Base-by-base conservation (phyloP, 805 yeast genomes). In the Cyberlindnera bimundalis region DNA sequence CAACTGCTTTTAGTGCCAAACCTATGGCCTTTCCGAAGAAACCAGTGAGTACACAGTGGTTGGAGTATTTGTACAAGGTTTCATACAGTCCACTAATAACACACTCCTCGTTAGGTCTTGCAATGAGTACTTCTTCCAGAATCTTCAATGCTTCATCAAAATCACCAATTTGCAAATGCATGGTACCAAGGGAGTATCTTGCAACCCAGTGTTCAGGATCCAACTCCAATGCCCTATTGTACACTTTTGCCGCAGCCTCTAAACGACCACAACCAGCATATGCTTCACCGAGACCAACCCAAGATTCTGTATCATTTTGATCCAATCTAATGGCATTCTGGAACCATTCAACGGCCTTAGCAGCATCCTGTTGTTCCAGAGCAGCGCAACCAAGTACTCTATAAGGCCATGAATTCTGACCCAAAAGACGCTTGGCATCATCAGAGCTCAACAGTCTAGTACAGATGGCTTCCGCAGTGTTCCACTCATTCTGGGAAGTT, bases 221-320 rank as follows among this genome's bases (percentile, higher is more conserved):
- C 6, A 83, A 50, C 28, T 70, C 70, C 33, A 78, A 54, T 0
- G 90, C 87, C 43, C 79, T 79, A 23, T 67, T 69, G 52, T 89
- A 84, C 1, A 93, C 97, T 60, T 85, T 89, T 9, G 76, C 69
- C 0, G 96, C 87, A 3, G 98, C 95, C 41, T 86, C 90, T 32
- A 82, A 67, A 46, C 96, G 72, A 2, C 99, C 99, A 60, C 93
- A 78, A 19, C 79, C 76, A 40, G 74, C 68, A 60, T 93, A 93
- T 0, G 96, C 91, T 59, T 93, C 98, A n/a, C 99, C 99, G n/a
- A 93, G 67, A 1, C 96, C 96, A 21, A 84, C 69, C 97, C 98
- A 91, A 2, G 96, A 82, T 48, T 85, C 82, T 2, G 76, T 59
- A 61, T 93, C 97, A 39, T 56, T 48, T 0, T 83, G 67, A 31